Conservation (phyloP, 73 alveolate genomes). For the Uronychia binucleata region DNA sequence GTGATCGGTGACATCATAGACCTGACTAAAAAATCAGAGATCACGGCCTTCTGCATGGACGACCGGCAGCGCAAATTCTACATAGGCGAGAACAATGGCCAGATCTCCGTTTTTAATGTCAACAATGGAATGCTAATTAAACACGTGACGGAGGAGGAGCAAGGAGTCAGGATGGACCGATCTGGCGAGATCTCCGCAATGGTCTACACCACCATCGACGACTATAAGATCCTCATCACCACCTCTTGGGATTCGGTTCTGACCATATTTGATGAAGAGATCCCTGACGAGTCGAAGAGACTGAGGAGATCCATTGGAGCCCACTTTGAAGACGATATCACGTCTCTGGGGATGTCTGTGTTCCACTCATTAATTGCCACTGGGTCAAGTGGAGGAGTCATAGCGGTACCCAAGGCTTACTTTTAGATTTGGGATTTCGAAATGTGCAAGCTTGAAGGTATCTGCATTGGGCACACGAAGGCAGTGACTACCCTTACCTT, state of each 20-base stretch:
- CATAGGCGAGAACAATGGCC: conserved; percentile 72
- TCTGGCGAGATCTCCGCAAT: conserved; percentile 21
- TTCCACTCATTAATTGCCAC: conserved; percentile 91
- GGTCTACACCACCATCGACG: conserved; percentile 28
- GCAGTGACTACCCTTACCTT: conserved; percentile 74
- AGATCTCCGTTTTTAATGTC: conserved; percentile 43
- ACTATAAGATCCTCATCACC: conserved; percentile 63
- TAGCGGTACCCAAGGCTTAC: conserved; percentile 44
- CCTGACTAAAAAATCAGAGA: conserved; percentile 68
- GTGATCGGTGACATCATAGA: conserved; percentile 72
- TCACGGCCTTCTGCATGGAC: conserved; percentile 76
- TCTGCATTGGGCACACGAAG: conserved; percentile 73
- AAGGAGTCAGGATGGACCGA: conserved; percentile 2
- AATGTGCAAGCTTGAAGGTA: conserved; percentile 90
- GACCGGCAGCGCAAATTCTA: conserved; percentile 74
- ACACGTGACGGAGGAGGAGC: conserved; percentile 27
- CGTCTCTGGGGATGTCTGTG: conserved; percentile 77
- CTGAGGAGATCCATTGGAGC: conserved; percentile 76
- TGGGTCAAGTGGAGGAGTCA: conserved; percentile 87
- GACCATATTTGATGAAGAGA: conserved; percentile 82
- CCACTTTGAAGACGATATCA: conserved; percentile 63
- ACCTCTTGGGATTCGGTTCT: conserved; percentile 81
- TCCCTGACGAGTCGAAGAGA: conserved; percentile 69
- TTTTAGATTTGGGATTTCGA: conserved; percentile 94
- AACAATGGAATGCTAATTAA: conserved; percentile 65